These are phyloP conservation scores for Lepiota venenata DNA, from an alignment of 768 basidiomycete genomes.

Conservation along the genomic window DNA sequence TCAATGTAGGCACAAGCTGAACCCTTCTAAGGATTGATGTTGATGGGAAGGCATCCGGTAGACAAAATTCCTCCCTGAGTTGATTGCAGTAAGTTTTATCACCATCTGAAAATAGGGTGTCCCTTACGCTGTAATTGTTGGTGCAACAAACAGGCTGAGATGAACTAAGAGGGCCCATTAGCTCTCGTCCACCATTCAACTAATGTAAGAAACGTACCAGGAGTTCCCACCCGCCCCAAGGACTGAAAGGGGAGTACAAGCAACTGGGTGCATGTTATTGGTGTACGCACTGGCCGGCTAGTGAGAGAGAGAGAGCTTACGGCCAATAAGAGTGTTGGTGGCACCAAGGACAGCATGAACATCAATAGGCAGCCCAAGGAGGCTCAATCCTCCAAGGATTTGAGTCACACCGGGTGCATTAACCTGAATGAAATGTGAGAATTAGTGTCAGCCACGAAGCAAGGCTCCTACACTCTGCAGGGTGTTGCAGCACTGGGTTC, in stretches of 20 bases:
- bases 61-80: background rate
- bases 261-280: background rate
- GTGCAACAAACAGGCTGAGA: constrained; percentile 9
- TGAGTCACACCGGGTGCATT: background rate
- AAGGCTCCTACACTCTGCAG: background rate
- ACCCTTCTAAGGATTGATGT: too few species aligned
- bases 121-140: constrained; percentile 5
- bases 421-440: background rate
- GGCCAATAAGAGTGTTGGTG: constrained; percentile 5
- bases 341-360: background rate
- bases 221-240: constrained; percentile 2
- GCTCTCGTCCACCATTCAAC: background rate
- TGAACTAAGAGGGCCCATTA: background rate
- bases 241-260: constrained; percentile 2
- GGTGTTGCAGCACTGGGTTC: constrained; percentile 9
- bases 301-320: background rate
- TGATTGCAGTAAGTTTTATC: background rate
- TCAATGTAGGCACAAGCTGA: too few species aligned
- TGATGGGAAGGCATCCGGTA: background rate
- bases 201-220: background rate
- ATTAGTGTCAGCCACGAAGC: background rate
- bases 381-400: background rate
- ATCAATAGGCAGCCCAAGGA: constrained; percentile 1
- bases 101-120: too few species aligned
- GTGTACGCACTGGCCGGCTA: too few species aligned